Base-by-base conservation (phyloP, 805 yeast genomes). In the Tetrapisispora iriomotensis region DNA sequence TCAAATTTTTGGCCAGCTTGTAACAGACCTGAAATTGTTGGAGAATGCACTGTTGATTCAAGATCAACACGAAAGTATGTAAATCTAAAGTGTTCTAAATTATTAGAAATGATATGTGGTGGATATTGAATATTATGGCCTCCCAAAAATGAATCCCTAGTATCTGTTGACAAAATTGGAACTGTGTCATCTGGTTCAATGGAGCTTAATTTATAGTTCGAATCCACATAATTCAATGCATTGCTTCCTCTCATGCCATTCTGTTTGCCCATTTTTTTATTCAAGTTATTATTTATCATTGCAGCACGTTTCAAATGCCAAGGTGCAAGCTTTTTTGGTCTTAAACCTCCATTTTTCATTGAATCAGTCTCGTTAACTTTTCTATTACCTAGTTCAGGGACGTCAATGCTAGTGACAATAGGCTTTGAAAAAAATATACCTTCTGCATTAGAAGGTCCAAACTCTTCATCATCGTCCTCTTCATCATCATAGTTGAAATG, bases 51-150 rank as follows among this genome's bases (percentile, higher is more conserved):
- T 0, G 97, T 88, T n/a, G 86, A 77, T 13, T 80, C 82, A 47
- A 90, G 61, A 52, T 86, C 94, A 46, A 87, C 95, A 47, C 97
- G 71, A 61, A 92, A 90, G 55, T 90, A 90, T 0, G 97, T 86
- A 65, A 84, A 90, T 46, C 97, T 68, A 56, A 77, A 78, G 44
- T 75, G 75, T 41, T 72, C 76, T 13, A 70, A 70, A 34, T 68
- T 66, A 44, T 66, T 67, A 25, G 66, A 61, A 19, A 66, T 56
- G 33, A 67, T 66, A 38, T 67, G 71, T 3, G 70, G 70, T 13
- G 72, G 72, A 38, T 67, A 67, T 40, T 65, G 60, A 23, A 60
- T 58, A 38, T 53, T 55, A 31, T 58, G 51, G 2, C 61, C 61
- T 9, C 51, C 60, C 6, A 57, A 44, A 22, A 53, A 49, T 37